Evolutionary conservation across 805 yeast genomes (phyloP), one percentile per base, ranked within the genome.

Genomic region (Trichomonascus vanleenenianus): DNA sequence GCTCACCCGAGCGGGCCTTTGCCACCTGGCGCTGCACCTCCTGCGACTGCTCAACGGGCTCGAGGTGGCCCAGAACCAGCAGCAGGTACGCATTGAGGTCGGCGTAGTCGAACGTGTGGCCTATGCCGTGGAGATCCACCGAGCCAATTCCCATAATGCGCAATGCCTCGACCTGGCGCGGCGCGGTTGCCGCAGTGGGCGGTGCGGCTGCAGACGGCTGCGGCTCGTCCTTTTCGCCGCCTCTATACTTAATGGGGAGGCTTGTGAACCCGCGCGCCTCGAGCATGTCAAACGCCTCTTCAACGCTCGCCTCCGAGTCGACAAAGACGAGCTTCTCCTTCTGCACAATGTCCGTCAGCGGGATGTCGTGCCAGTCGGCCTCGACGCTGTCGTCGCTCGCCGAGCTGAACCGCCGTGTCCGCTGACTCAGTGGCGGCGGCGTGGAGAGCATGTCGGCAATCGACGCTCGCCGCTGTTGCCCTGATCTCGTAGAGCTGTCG

Each of bases 31-130:
- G 66, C 58, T 59, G 47, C 16, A 49, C 50, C 39, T 57, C 56
- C 8, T 45, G 40, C 7, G 56, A 36, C 20, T 43, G 50, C 30
- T 49, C 51, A 11, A 57, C 33, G 15, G 59, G 55, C 38, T 68
- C 66, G 20, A 76, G 66, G 58, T 83, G 85, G 60, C 91, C 89
- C 70, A 89, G 72, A 18, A 93, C 93, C 49, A 93, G 68, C 53
- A 91, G 68, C 52, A 91, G 69, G 61, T 88, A 88, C 10, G 96
- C 81, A 57, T 86, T 88, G 63, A 91, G 73, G 65, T 91, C 97
- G 25, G 91, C 76, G 65, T 87, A 93, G 64, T 93, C 98, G 63
- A 91, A 91, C 1, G 95, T 83, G 49, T 47, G 39, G 43, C 32
- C 19, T 19, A 42, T 27, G 9, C 44, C 38, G 16, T 25, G 33